phyloP scores from a whole-genome alignment of 2,329 filamentous ascomycete species.

The Madurella mycetomatis region DNA sequence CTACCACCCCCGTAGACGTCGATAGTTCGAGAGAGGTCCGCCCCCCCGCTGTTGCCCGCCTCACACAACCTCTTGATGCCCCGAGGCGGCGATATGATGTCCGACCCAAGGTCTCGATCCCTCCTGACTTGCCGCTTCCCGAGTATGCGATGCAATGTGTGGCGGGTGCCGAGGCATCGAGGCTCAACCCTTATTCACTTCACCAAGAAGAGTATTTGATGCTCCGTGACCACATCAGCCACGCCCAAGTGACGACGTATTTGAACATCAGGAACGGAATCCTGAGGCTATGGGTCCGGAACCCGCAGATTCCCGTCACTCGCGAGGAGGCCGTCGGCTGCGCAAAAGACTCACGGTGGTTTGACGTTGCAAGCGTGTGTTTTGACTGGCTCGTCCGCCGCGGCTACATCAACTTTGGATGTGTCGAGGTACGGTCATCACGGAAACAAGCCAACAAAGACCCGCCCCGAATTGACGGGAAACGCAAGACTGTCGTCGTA shows the following conservation, averaged over 20 bases:
- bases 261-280: constrained; percentile 95
- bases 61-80: constrained; percentile 9
- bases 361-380: constrained; percentile 79
- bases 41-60: constrained; percentile 16
- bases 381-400: constrained; percentile 88
- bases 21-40: constrained; percentile 34
- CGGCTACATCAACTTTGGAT: constrained; percentile 96
- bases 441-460: constrained; percentile 42
- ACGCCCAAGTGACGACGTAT: constrained; percentile 88
- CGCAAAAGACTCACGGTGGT: constrained; percentile 81
- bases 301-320: constrained; percentile 76
- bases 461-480: constrained; percentile 28
- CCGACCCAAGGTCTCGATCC: constrained; percentile 78
- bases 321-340: constrained; percentile 86
- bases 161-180: constrained; percentile 79
- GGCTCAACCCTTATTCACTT: constrained; percentile 83
- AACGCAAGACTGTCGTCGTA: constrained; percentile 72
- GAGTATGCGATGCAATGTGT: constrained; percentile 92
- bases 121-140: constrained; percentile 62
- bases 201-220: constrained; percentile 80
- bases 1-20: constrained; percentile 55
- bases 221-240: constrained; percentile 75
- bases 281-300: constrained; percentile 80
- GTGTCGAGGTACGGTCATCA: constrained; percentile 63
- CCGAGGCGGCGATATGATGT: constrained; percentile 50